Evolutionary conservation across 257 asterid genomes (phyloP).

Genomic region (Ehretia macrophylla): DNA sequence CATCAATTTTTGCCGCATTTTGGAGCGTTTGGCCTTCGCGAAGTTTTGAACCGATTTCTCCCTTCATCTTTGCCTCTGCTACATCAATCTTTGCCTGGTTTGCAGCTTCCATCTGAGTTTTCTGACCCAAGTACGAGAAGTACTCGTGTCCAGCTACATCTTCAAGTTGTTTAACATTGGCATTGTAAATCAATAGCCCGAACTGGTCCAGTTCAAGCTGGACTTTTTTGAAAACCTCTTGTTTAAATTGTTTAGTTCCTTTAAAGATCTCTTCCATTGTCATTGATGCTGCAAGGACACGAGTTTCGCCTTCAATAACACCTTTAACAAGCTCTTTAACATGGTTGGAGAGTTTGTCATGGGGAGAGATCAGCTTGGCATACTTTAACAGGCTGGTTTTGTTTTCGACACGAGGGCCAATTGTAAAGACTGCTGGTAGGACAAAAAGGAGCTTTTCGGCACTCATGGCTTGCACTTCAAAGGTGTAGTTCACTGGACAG

Average conservation of each 20-base stretch:
- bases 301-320: not conserved
- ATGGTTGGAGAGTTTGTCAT: not conserved
- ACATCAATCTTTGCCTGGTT: slow-evolving; percentile 4
- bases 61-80: slow-evolving; percentile 2
- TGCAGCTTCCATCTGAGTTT: slow-evolving; percentile 4
- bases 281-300: not conserved
- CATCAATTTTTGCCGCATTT: slow-evolving; percentile 5
- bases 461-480: slow-evolving; percentile 4
- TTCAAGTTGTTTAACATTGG: not conserved
- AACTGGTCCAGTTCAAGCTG: not conserved
- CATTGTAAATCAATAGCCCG: not conserved
- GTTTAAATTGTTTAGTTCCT: not conserved
- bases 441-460: not conserved
- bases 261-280: not conserved
- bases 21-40: not conserved
- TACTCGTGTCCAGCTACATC: slow-evolving; percentile 3
- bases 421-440: not conserved
- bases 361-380: not conserved
- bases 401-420: not conserved
- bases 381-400: not conserved
- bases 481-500: not conserved
- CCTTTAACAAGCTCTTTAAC: not conserved
- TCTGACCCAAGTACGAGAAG: not conserved
- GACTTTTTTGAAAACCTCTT: not conserved
- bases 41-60: not conserved